A percentile compares a stretch with the other conserved stretches of the same genome.
Conservation (phyloP, 2,329 filamentous ascomycete species). For the Biscogniauxia marginata region DNA sequence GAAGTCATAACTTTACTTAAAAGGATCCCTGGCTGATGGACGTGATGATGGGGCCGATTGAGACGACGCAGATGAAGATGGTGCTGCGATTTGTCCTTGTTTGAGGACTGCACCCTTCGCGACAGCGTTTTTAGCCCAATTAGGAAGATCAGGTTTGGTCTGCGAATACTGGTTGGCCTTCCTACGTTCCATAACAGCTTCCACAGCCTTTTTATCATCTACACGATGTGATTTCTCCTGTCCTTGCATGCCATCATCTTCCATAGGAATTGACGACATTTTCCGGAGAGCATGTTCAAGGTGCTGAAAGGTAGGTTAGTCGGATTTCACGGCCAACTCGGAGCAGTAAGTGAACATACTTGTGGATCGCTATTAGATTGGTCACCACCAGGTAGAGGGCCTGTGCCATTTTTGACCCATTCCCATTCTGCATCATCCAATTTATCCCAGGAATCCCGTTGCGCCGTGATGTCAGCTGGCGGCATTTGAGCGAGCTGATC, state of each 20-base stretch:
- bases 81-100: constrained; percentile 17
- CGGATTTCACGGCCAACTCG: constrained; percentile 1
- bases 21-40: constrained; percentile 19
- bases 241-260: constrained; percentile 1
- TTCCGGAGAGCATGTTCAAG: constrained; percentile 17
- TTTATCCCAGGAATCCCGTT: constrained; percentile 5
- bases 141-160: constrained; percentile 23
- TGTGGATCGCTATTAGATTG: constrained; percentile 16
- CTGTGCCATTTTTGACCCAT: constrained; percentile 5
- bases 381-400: constrained; percentile 2
- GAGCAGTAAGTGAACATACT: constrained; percentile 19
- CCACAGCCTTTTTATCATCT: constrained; percentile 25
- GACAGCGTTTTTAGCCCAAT: constrained; percentile 28
- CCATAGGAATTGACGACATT: constrained; percentile 11
- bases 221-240: constrained; percentile 24
- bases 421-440: constrained; percentile 17
- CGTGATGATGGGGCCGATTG: constrained; percentile 8
- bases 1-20: constrained; percentile 13
- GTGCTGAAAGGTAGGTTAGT: constrained; percentile 23
- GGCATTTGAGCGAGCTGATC: constrained; percentile 18
- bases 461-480: constrained; percentile 5
- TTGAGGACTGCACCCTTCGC: constrained; percentile 1
- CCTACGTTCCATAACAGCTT: constrained; percentile 20
- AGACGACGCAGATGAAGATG: constrained; percentile 11
- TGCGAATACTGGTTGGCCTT: constrained; percentile 18